Conservation (phyloP, 805 yeast species). For the Yarrowia keelungensis region DNA sequence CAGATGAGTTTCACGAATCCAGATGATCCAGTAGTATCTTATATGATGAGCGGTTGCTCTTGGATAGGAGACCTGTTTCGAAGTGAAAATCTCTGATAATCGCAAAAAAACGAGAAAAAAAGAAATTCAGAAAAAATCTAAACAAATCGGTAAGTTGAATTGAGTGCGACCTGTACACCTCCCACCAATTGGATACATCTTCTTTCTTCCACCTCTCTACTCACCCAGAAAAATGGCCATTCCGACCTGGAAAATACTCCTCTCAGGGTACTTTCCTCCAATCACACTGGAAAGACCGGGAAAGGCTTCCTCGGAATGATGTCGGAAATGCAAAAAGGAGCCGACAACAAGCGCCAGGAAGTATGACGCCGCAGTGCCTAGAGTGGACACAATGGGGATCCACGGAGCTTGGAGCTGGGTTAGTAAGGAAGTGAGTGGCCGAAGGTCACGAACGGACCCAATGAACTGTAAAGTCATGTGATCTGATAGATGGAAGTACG, state of each 20-base stretch:
- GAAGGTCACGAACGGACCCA: background rate
- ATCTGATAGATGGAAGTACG: too few relatives aligned
- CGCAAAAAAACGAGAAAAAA: too few relatives aligned
- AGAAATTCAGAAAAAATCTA: too few relatives aligned
- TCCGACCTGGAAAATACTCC: slow-evolving; percentile 24
- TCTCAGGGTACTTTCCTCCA: slow-evolving; percentile 32
- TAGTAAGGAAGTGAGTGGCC: slow-evolving; percentile 8
- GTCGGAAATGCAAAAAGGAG: slow-evolving; percentile 29
- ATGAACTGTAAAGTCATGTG: too few relatives aligned
- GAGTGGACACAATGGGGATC: slow-evolving; percentile 18
- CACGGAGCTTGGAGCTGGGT: slow-evolving; percentile 26
- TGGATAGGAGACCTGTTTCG: too few relatives aligned
- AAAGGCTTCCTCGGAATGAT: slow-evolving; percentile 31
- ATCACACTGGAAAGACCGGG: slow-evolving; percentile 33
- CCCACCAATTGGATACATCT: too few relatives aligned
- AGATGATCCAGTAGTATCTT: too few relatives aligned
- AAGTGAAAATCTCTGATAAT: too few relatives aligned
- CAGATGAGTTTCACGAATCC: too few relatives aligned
- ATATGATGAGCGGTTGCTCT: too few relatives aligned
- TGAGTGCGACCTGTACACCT: too few relatives aligned
- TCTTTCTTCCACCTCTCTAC: background rate
- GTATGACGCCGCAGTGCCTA: slow-evolving; percentile 14
- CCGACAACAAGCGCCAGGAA: slow-evolving; percentile 15
- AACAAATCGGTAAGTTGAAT: too few relatives aligned
- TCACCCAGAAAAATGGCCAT: slow-evolving; percentile 32